phyloP scores from a whole-genome alignment of 768 basidiomycete genomes.

The Calocybe gangraenosa region DNA sequence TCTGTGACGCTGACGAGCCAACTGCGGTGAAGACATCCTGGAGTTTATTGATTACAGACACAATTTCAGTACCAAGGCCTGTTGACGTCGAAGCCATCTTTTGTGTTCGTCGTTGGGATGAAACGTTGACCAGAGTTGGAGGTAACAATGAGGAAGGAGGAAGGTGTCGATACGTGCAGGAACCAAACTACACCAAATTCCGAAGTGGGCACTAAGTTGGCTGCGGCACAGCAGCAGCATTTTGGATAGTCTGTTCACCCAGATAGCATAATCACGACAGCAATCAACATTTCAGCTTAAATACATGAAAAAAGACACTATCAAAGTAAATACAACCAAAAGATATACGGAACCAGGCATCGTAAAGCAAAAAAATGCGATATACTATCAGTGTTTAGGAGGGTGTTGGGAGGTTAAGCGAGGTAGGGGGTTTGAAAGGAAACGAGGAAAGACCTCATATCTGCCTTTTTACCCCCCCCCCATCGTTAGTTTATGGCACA shows the following conservation, averaged over 20 bases:
- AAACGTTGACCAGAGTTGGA: slow-evolving; percentile 12
- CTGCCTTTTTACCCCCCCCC: too few relatives aligned
- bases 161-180: slow-evolving; percentile 2
- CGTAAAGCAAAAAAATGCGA: neutral
- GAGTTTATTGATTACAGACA: slow-evolving; percentile 79
- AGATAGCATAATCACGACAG: neutral
- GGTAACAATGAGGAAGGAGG: slow-evolving; percentile 11
- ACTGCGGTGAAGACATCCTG: slow-evolving; percentile 89
- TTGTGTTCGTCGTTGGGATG: slow-evolving; percentile 20
- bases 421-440: too few relatives aligned
- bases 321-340: slow-evolving; percentile 5
- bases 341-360: slow-evolving; percentile 10
- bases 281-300: neutral
- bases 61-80: slow-evolving; percentile 80
- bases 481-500: neutral
- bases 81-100: slow-evolving; percentile 53
- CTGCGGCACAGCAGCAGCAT: neutral
- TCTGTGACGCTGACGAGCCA: slow-evolving; percentile 69
- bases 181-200: slow-evolving; percentile 19
- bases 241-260: too few relatives aligned
- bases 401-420: too few relatives aligned
- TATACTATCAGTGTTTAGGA: too few relatives aligned
- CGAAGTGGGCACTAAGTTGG: neutral
- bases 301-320: slow-evolving; percentile 1
- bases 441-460: too few relatives aligned